phyloP scores from a whole-genome alignment of 768 basidiomycete species.

The Phlebiopsis gigantea region DNA sequence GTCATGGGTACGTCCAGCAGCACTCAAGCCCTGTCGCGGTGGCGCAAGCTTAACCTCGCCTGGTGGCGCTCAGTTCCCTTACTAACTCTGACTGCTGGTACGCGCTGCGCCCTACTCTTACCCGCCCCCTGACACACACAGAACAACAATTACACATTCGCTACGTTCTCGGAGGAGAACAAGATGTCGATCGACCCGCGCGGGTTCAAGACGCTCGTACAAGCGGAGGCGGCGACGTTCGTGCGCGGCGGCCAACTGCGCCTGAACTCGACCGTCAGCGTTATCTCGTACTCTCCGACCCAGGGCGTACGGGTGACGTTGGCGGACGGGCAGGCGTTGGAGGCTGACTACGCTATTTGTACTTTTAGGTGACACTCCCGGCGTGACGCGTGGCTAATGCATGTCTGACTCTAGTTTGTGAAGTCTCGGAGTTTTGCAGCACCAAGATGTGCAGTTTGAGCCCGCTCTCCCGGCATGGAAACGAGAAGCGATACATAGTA shows the following conservation, averaged over 20 bases:
- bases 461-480: constrained; percentile 56
- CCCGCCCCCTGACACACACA: constrained; percentile 29
- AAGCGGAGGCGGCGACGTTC: constrained; percentile 52
- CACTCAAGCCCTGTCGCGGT: constrained; percentile 18
- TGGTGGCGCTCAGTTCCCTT: constrained; percentile 29
- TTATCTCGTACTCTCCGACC: constrained; percentile 37
- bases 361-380: constrained; percentile 37
- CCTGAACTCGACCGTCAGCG: constrained; percentile 45
- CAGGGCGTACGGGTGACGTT: constrained; percentile 44
- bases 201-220: constrained; percentile 54
- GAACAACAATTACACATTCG: constrained; percentile 62
- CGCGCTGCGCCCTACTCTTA: constrained; percentile 19
- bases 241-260: constrained; percentile 40
- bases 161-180: constrained; percentile 48
- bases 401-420: not conserved
- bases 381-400: not conserved
- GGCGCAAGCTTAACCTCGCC: constrained; percentile 17
- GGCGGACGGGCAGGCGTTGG: constrained; percentile 35
- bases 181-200: constrained; percentile 53
- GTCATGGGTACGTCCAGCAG: constrained; percentile 43
- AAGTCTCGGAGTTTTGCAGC: constrained; percentile 64
- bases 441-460: constrained; percentile 50
- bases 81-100: constrained; percentile 27
- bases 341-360: constrained; percentile 54
- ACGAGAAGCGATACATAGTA: constrained; percentile 54